Evolutionary conservation across 2,329 filamentous ascomycete genomes (phyloP), one percentile per base, ranked within the genome.

Genomic region (Penicillium thymicola): DNA sequence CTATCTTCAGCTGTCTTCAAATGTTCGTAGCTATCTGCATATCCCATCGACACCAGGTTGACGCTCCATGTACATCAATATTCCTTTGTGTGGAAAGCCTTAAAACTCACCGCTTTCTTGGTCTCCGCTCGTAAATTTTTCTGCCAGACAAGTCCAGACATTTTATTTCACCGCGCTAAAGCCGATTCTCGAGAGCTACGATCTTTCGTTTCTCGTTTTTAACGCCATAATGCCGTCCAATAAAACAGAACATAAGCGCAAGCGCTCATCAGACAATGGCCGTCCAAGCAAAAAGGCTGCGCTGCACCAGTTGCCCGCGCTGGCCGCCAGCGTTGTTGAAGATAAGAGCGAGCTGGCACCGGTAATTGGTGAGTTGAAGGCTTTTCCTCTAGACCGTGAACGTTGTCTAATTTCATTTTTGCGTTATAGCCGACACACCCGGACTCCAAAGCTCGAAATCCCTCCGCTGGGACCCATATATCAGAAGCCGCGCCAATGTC

Each of bases 271-370:
- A 5, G 76, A 77, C 48, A 72, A 71, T 41, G 77, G 76, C 10
- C 71, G 72, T 21, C 75, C 79, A 2, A 79, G 71, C 66, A 83
- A 82, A 63, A 82, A 80, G 70, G 63, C 75, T 7, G 76, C 78
- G 10, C 69, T 74, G 51, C 70, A 71, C 51, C 66, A 70, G 27
- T 65, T 73, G 27, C 68, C 74, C 30, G 70, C 74, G 30, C 71
- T 82, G 40, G 72, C 71, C 45, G 75, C 81, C 45, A 75, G 77
- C 58, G 67, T 80, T 41, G 62, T 81, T 44, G 72, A 79, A 58
- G 79, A 80, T 62, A 68, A 76, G 55, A 77, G 76, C 64, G 73
- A 74, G 54, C 70, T 79, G 60, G 76, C 76, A 58, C 81, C 81
- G 42, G 72, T 82, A 28, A 74, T 83, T 57, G 76, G 81, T 82